Evolutionary conservation across 192 early-diverging fungal genomes (phyloP).

Genomic region (Oehlia diaphana): DNA sequence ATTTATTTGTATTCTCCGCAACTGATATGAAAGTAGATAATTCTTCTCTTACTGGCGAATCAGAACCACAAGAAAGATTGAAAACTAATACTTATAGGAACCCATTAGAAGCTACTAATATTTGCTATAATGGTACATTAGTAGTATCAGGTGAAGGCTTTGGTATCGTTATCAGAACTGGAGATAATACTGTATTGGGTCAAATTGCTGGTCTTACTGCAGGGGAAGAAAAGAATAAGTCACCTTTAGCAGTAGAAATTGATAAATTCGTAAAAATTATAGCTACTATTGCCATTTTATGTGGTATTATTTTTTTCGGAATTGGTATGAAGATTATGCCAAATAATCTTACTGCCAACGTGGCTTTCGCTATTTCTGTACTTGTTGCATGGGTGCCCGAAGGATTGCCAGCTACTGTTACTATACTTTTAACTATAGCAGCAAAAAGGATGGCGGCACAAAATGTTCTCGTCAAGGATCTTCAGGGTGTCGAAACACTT

Average conservation of each 20-base stretch:
- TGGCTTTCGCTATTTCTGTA: slow-evolving; percentile 89
- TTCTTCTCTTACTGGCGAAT: slow-evolving; percentile 94
- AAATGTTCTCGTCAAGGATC: slow-evolving; percentile 93
- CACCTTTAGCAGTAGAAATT: slow-evolving; percentile 79
- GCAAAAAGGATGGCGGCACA: slow-evolving; percentile 90
- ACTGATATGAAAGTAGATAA: slow-evolving; percentile 96
- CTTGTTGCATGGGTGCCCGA: slow-evolving; percentile 92
- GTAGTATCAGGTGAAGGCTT: slow-evolving; percentile 83
- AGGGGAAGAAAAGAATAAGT: slow-evolving; percentile 70
- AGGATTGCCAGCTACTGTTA: slow-evolving; percentile 92
- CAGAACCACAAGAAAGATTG: slow-evolving; percentile 86
- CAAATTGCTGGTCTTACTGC: slow-evolving; percentile 89
- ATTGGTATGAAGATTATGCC: slow-evolving; percentile 56
- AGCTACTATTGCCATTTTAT: slow-evolving; percentile 70
- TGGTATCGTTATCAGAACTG: slow-evolving; percentile 90
- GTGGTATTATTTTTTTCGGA: slow-evolving; percentile 84
- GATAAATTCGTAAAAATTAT: slow-evolving; percentile 83
- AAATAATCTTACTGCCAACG: slow-evolving; percentile 41
- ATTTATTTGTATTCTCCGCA: slow-evolving; percentile 76
- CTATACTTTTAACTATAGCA: slow-evolving; percentile 90
- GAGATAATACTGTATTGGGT: slow-evolving; percentile 92
- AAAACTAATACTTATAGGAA: slow-evolving; percentile 66
- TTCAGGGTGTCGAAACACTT: slow-evolving; percentile 94
- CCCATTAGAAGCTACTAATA: slow-evolving; percentile 90
- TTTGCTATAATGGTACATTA: slow-evolving; percentile 89